Base-by-base conservation (phyloP, 2,329 filamentous ascomycete species). In the Fusarium heterosporum region DNA sequence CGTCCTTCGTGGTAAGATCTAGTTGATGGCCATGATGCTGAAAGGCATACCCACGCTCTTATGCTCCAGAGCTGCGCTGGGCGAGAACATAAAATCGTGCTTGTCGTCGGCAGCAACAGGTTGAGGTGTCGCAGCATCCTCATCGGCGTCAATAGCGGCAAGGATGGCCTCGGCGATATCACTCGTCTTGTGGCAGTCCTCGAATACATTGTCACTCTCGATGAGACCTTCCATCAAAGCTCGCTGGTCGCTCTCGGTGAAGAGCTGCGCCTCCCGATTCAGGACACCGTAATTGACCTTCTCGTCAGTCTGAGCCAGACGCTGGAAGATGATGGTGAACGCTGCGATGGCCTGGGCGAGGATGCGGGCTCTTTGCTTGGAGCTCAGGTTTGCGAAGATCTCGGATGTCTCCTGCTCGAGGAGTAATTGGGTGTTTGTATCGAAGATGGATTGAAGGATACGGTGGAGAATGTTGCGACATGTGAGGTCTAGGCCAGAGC, bases 21-120 rank as follows among this genome's bases (percentile, higher is more conserved):
- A 73, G 64, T 73, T 73, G 49, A 73, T 66, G 19, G 72, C 47
- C 72, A 73, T 73, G 50, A 73, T 70, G 51, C 64, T 71, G 41
- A 73, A 73, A 9, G 72, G 70, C 25, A 71, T 36, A 13, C 72
- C 72, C 64, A 69, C 72, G 43, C 71, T 73, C 58, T 68, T 73
- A 43, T 73, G 71, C 17, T 73, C 71, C 8, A 66, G 47, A 7
- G 58, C 71, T 2, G 72, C 64, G n/a, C 61, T 61, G 8, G 72
- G 60, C 1, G 68, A 64, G 40, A 73, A 69, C 4, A 53, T 43
- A 25, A 72, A 73, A 36, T 72, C 70, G 4, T 65, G 29, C 38
- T 72, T 73, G 47, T 73, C 71, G 25, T 73, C 71, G 16, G 52
- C 64, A 6, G 61, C 70, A 1, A 73, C 49, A 7, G 71, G 71